Conservation (phyloP, 1,284 basidiomycete species). For the Ustilago esculenta region DNA sequence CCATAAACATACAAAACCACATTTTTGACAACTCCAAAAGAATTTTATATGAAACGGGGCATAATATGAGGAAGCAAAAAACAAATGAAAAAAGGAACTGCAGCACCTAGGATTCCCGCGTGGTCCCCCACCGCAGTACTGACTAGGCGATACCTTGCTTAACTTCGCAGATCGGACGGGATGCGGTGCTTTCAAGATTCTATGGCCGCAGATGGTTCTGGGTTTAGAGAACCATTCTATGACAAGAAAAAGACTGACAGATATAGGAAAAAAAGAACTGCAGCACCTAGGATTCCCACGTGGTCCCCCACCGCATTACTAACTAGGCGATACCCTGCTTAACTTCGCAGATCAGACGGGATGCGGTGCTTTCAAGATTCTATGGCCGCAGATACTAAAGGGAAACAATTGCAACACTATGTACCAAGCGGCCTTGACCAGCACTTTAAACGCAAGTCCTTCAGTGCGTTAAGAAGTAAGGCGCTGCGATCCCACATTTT, state of each 20-base stretch:
- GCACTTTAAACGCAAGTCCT: too few relatives aligned
- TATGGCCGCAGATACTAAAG: slow-evolving; percentile 81
- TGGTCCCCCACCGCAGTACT: slow-evolving; percentile 86
- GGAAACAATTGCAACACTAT: too few relatives aligned
- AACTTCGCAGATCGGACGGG: slow-evolving; percentile 82
- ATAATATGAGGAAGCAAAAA: too few relatives aligned
- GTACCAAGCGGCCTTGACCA: too few relatives aligned
- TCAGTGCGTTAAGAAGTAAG: too few relatives aligned
- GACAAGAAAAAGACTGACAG: neutral
- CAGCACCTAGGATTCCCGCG: slow-evolving; percentile 82
- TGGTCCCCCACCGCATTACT: slow-evolving; percentile 86
- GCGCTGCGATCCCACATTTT: too few relatives aligned
- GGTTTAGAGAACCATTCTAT: too few relatives aligned
- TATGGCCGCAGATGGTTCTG: slow-evolving; percentile 78
- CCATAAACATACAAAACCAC: too few relatives aligned
- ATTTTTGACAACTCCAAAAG: too few relatives aligned
- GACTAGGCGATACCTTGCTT: slow-evolving; percentile 81
- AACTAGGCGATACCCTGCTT: slow-evolving; percentile 81
- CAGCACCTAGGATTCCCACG: slow-evolving; percentile 82
- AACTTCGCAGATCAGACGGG: slow-evolving; percentile 83
- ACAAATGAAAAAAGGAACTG: slow-evolving; percentile 71
- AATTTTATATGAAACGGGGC: too few relatives aligned
- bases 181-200: slow-evolving; percentile 82
- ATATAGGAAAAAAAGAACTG: slow-evolving; percentile 71
- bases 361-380: slow-evolving; percentile 82